phyloP scores from a whole-genome alignment of 1,284 basidiomycete genomes.

The Papiliotrema terrestris region DNA sequence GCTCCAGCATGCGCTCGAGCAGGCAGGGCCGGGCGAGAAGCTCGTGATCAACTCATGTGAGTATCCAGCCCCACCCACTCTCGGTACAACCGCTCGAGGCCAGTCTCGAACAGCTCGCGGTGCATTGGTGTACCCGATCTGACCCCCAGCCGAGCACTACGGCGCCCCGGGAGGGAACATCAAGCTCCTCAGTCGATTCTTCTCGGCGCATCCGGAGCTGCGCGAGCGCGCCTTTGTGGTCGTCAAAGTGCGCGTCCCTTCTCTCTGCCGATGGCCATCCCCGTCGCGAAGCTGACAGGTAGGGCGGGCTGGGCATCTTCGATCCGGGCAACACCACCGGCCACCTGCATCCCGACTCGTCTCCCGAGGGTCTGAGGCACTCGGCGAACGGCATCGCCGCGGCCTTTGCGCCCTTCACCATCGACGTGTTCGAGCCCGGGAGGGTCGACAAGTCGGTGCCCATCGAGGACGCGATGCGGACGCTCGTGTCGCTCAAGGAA shows the following conservation, averaged over 20 bases:
- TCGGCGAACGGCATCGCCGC: background rate
- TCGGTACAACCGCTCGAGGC: no score
- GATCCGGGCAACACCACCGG: no score
- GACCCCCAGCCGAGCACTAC: background rate
- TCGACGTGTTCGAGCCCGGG: background rate
- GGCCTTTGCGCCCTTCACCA: background rate
- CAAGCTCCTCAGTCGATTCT: background rate
- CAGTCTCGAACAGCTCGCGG: no score
- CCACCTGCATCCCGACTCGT: background rate
- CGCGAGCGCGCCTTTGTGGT: background rate
- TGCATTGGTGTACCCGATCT: background rate
- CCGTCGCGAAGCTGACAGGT: no score
- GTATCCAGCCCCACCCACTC: background rate
- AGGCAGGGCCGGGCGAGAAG: background rate
- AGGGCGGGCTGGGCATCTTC: no score
- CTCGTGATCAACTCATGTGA: background rate
- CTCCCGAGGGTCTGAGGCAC: background rate
- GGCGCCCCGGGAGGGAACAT: background rate
- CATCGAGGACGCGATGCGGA: background rate
- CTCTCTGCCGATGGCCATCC: background rate
- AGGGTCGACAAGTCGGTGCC: background rate
- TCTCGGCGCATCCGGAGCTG: background rate
- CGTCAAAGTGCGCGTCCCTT: background rate
- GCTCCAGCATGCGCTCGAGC: background rate
- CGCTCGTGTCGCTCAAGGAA: background rate